Conservation (phyloP, 129 eudicot genomes). For the Silybum marianum region DNA sequence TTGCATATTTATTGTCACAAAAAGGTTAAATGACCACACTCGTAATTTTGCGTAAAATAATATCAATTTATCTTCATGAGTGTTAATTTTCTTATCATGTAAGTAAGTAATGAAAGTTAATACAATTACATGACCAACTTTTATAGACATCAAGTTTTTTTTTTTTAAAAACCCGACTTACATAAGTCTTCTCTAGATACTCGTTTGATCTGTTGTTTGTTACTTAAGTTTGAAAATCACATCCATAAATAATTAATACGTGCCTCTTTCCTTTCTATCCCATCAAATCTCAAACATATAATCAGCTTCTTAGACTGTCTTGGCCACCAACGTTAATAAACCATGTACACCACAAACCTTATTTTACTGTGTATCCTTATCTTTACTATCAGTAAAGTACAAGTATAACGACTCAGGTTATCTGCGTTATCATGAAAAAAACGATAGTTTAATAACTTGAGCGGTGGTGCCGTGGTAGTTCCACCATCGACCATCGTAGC, state of each 20-base stretch:
- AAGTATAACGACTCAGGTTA: neutral
- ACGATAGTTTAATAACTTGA: too few relatives aligned
- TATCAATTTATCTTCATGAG: neutral
- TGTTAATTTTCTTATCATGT: neutral
- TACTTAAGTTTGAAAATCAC: neutral
- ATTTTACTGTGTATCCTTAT: neutral
- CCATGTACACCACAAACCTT: neutral
- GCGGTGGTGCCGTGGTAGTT: neutral
- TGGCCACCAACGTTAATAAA: neutral
- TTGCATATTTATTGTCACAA: neutral
- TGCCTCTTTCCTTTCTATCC: neutral
- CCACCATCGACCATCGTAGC: neutral
- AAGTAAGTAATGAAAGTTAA: too few relatives aligned
- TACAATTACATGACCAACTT: too few relatives aligned
- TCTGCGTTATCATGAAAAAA: too few relatives aligned
- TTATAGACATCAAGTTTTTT: neutral
- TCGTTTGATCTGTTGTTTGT: neutral
- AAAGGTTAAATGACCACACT: neutral
- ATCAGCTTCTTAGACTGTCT: neutral
- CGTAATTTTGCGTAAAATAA: too few relatives aligned
- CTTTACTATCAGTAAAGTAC: too few relatives aligned
- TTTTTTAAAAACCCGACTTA: neutral
- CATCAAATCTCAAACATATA: neutral
- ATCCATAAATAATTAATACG: neutral
- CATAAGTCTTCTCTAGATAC: neutral